Base-by-base conservation (phyloP, 1,284 basidiomycete species). In the Phaffia rhodozyma region DNA sequence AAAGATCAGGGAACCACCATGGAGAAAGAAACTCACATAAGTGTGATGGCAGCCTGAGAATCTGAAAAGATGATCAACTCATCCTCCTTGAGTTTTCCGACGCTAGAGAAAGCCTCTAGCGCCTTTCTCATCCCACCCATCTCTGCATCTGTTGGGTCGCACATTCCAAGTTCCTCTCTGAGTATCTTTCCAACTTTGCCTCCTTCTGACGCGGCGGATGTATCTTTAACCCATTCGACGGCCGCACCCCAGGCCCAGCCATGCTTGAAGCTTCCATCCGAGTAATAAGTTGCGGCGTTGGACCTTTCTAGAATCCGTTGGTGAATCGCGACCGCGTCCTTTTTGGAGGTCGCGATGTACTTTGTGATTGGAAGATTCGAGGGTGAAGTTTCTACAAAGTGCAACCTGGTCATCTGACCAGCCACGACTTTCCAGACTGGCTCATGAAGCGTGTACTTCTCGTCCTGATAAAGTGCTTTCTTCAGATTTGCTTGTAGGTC, bases 221-320 rank as follows among this genome's bases (percentile, higher is more conserved):
- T 2, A 16, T 43, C 7, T 21, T 57, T 50, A 34, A 66, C 51
- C 75, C 75, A 76, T 65, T 76, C 73, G 11, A 75, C 67, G 4
- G 74, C 74, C 0, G 75, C 71, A 13, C 68, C 74, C 75, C 75
- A 76, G 2, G 72, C 74, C 69, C 75, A 75, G 25, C 74, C 75
- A 0, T 71, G 73, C 23, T 75, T 69, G n/a, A 68, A 71, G 11
- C 71, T 72, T 0, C 72, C 73, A 52, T 73, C 74, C 0, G 74
- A 70, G 65, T 76, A 76, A 72, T 74, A 76, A 9, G 75, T 68
- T 0, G 72, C 70, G 1, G 68, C 53, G 30, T 69, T 66, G 9
- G 60, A 60, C 23, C 54, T 61, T 54, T 68, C 66, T 67, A 71
- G 71, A 25, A 76, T 54, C 4, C 71, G 71, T 11, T 71, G 68